Evolutionary conservation across 2,329 filamentous ascomycete genomes (phyloP).

Genomic region (Metarhizium rileyi): DNA sequence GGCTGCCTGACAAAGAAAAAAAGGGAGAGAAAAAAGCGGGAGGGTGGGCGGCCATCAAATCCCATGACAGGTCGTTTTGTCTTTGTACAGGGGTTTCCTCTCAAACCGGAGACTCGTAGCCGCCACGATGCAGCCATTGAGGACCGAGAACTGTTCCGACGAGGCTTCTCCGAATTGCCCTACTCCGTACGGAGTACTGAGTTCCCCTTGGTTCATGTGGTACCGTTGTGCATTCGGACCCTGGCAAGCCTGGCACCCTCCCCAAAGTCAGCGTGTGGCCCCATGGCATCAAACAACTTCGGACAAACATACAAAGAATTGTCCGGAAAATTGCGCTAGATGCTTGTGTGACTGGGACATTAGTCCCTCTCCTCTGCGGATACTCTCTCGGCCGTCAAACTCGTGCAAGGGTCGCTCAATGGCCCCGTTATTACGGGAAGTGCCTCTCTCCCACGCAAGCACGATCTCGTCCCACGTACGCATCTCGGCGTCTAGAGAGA

Average conservation of each 20-base stretch:
- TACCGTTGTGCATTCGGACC: neutral
- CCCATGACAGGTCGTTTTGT: neutral
- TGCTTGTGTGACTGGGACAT: neutral
- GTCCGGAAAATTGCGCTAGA: neutral
- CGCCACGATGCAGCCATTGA: neutral
- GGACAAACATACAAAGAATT: neutral
- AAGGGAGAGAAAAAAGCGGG: neutral
- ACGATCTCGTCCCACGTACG: conserved; percentile 8
- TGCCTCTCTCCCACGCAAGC: conserved; percentile 2
- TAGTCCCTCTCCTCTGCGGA: too few species aligned
- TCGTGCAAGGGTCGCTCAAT: neutral
- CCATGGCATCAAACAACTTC: neutral
- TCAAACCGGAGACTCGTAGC: neutral
- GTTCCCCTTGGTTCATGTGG: neutral
- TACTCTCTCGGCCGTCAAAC: neutral
- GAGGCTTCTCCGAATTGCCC: neutral
- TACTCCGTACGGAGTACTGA: neutral
- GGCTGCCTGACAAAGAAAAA: neutral
- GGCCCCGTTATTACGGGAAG: neutral
- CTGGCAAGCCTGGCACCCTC: neutral
- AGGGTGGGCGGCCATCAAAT: neutral
- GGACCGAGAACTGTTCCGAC: neutral
- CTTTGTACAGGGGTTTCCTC: neutral
- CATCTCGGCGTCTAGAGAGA: conserved; percentile 2
- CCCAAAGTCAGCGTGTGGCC: neutral